Evolutionary conservation across 257 asterid species (phyloP).

Genomic region (Nicotiana undulata): DNA sequence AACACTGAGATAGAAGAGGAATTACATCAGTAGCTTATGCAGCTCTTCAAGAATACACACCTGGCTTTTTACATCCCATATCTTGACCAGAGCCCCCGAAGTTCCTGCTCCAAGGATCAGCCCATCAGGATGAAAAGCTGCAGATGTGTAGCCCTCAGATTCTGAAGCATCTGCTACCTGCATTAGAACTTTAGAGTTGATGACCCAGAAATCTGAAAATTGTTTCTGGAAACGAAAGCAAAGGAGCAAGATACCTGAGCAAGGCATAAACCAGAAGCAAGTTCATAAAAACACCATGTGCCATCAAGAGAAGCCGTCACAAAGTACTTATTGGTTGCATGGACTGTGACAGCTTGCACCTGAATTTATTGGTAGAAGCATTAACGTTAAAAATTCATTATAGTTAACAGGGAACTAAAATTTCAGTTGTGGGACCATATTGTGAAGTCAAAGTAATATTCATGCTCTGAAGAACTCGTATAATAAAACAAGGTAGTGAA

Average conservation of each 20-base stretch:
- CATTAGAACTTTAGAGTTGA: conserved; percentile 10
- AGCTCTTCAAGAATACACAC: conserved; percentile 22
- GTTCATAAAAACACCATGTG: conserved; percentile 92
- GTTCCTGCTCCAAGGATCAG: conserved; percentile 95
- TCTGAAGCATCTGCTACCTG: conserved; percentile 75
- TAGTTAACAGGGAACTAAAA: background rate
- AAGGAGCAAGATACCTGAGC: conserved; percentile 49
- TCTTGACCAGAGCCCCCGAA: conserved; percentile 57
- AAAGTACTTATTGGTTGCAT: conserved; percentile 80
- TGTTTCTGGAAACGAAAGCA: background rate
- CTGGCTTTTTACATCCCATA: conserved; percentile 98
- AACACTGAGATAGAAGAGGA: background rate
- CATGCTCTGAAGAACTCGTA: background rate
- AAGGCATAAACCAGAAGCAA: conserved; percentile 84
- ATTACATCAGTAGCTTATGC: background rate
- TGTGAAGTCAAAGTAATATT: background rate
- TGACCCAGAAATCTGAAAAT: background rate
- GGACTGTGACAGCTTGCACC: conserved; percentile 95
- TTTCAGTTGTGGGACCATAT: background rate
- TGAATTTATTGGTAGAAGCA: conserved; percentile 15
- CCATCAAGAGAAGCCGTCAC: conserved; percentile 93
- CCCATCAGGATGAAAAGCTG: conserved; percentile 98
- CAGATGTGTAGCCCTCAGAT: conserved; percentile 74
- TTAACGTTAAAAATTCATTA: background rate
- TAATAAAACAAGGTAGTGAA: background rate